Base-by-base conservation (phyloP, 2,329 filamentous ascomycete genomes). In the Tolypocladium pustulatum region DNA sequence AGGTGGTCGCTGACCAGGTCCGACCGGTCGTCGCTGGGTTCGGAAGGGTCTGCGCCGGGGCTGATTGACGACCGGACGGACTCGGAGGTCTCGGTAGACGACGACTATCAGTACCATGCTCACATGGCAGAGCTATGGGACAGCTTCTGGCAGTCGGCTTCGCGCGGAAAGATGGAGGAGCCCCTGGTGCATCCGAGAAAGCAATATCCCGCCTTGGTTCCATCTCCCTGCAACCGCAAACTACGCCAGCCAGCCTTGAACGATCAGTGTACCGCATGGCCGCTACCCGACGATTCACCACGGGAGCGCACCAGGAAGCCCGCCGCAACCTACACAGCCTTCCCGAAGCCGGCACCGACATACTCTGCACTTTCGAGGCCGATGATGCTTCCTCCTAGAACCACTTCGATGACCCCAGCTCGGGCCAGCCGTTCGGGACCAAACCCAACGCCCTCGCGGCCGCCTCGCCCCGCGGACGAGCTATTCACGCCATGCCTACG, bases 1-100 rank as follows among this genome's bases (percentile, higher is more conserved):
- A 51, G 38, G 27, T 27, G 43, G 12, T 55, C 55, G 2, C 52
- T 59, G 17, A 46, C 34, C 37, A 37, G 30, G 43, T 56, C 65
- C 20, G 67, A 72, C 57, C 73, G 74, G 64, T 75, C 70, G 57
- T 82, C 79, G 3, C 64, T 78, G 38, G 75, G 71, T 37, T 81
- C 78, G 0, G 72, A 76, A 51, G 71, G 67, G 32, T 81, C 79
- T 4, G 64, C 76, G 4, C 80, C 79, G 0, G 75, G 76, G 34
- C 73, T 82, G 66, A 73, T 80, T 20, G 79, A 82, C 61, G 77
- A 81, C 63, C 75, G 74, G 6, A 72, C 72, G 8, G 79, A 81
- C 63, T 81, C 79, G 5, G 80, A 82, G 56, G 66, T 70, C 22
- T 82, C 80, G 7, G 63, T 71, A 37, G 80, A 83, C 25, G 80